Evolutionary conservation across 2,329 filamentous ascomycete species (phyloP), one percentile per base, ranked within the genome.

Genomic region (Curvularia hawaiiensis): DNA sequence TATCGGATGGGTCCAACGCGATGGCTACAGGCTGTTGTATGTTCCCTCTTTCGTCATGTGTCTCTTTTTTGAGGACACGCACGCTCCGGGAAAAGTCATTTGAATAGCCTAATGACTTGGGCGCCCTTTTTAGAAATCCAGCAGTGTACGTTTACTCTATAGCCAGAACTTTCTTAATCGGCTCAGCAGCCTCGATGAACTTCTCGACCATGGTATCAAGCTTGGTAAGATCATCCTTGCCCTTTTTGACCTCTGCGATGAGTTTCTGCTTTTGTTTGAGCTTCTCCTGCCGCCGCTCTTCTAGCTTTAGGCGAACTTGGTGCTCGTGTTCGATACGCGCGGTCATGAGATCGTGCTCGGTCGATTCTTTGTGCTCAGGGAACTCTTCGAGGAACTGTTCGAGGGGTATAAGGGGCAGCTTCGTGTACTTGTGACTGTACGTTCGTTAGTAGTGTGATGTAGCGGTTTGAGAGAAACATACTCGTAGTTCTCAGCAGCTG

Each of bases 251-350:
- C 74, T 90, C 87, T 33, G 85, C 85, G 61, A 89, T 87, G 59
- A 91, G 76, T 3, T 82, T 85, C 69, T 90, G 86, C 71, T 90
- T 91, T 75, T 85, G 84, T 77, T 88, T 81, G 55, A 82, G 72
- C 65, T 84, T 73, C 52, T 76, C 78, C 74, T 92, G 88, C 50
- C 93, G 84, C 68, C 92, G 88, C 75, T 92, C 89, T 77, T 99
- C 95, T 30, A 98, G 80, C 41, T 88, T 87, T 76, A 96, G 88
- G 38, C 95, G 88, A 73, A 96, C 92, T 12, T 85, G 84, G 65
- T 92, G 87, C 79, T 99, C 95, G 73, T 98, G 90, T 63, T 95
- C 89, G 72, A 99, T 97, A 26, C 94, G 88, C 43, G 91, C 91
- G 51, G 92, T 87, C 87, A 96, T 98, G 54, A 98, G 79, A 12